These are phyloP conservation scores for Saccharomycopsis fermentans DNA, from an alignment of 805 yeast species.

Conservation along the genomic window DNA sequence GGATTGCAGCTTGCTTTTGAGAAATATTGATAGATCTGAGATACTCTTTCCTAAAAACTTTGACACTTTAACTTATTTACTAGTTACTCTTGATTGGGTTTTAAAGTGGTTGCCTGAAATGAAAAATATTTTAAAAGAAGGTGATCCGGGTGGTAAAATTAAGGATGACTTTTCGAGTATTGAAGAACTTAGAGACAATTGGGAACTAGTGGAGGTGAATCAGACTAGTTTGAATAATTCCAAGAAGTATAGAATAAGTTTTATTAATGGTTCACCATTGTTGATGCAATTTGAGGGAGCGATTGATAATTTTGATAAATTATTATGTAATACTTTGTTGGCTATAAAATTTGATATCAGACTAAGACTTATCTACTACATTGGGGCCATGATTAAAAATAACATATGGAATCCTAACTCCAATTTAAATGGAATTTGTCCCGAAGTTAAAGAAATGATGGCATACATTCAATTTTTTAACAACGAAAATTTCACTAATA, in stretches of 20 bases:
- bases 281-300: constrained; percentile 24
- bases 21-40: constrained; percentile 36
- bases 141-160: constrained; percentile 1
- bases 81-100: constrained; percentile 47
- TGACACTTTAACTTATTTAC: constrained; percentile 40
- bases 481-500: constrained; percentile 28
- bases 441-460: constrained; percentile 41
- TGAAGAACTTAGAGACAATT: constrained; percentile 11
- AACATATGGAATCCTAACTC: constrained; percentile 41
- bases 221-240: constrained; percentile 9
- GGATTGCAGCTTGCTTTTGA: constrained; percentile 25
- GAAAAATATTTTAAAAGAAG: constrained; percentile 23
- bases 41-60: constrained; percentile 43
- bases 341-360: constrained; percentile 50
- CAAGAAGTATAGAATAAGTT: constrained; percentile 8
- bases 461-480: constrained; percentile 38
- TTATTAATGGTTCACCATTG: constrained; percentile 13
- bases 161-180: neutral
- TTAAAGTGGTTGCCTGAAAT: constrained; percentile 49
- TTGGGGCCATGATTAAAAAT: constrained; percentile 38
- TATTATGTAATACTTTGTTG: constrained; percentile 24
- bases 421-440: constrained; percentile 53
- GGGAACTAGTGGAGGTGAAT: constrained; percentile 16
- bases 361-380: constrained; percentile 40
- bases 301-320: constrained; percentile 20